phyloP scores from a whole-genome alignment of 257 asterid species.

The Craterostigma plantagineum region DNA sequence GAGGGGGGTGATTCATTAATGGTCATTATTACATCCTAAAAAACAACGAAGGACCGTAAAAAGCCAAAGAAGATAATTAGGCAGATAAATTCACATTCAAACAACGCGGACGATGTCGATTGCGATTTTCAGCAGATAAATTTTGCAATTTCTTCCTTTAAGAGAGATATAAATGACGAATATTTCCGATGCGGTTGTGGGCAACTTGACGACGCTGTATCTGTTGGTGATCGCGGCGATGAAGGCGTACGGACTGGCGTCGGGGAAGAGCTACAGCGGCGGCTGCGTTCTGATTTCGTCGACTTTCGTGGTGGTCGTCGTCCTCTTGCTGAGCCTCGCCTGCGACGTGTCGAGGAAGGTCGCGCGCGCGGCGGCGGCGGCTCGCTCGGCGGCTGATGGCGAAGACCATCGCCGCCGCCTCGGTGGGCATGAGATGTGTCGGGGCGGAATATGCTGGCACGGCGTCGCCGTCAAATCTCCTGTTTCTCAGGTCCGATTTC shows the following conservation, averaged over 20 bases:
- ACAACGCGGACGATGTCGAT: too few species aligned
- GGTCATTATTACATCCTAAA: too few species aligned
- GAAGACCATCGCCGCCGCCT: constrained; percentile 13
- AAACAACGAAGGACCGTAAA: too few species aligned
- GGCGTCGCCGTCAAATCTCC: constrained; percentile 90
- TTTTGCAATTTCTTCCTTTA: too few species aligned
- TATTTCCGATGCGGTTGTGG: constrained; percentile 67
- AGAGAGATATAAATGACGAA: too few species aligned
- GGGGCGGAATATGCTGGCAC: constrained; percentile 98
- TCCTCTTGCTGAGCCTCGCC: constrained; percentile 40
- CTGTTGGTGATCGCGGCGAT: constrained; percentile 43
- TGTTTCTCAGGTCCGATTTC: constrained; percentile 80
- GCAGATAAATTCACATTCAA: too few species aligned
- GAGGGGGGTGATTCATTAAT: too few species aligned
- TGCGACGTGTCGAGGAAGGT: constrained; percentile 89
- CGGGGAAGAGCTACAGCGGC: constrained; percentile 63
- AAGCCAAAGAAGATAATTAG: too few species aligned
- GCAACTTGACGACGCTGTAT: constrained; percentile 54
- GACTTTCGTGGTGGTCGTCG: constrained; percentile 38
- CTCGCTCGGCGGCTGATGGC: too few species aligned
- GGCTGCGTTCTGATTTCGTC: constrained; percentile 53
- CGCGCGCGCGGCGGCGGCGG: constrained; percentile 26
- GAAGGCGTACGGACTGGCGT: constrained; percentile 66
- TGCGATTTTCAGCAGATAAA: too few species aligned
- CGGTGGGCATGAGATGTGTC: constrained; percentile 64